These are phyloP conservation scores for Trichoderma semiorbis DNA, from an alignment of 2,329 filamentous ascomycete genomes.

Conservation along the genomic window DNA sequence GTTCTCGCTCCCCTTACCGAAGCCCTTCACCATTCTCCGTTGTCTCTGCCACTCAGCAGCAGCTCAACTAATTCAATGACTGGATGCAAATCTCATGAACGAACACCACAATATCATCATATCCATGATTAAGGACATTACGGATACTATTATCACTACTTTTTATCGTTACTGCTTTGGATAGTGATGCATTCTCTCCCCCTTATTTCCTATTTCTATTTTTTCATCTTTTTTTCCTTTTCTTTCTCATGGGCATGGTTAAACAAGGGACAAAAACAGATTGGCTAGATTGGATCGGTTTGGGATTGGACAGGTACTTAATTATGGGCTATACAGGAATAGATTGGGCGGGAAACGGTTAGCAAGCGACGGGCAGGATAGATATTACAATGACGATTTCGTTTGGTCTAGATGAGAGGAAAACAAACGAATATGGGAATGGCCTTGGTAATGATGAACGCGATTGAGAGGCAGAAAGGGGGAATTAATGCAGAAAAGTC, in stretches of 20 bases:
- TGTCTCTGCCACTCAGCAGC: slow-evolving; percentile 3
- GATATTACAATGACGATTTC: not conserved
- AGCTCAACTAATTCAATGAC: not conserved
- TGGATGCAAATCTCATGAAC: not conserved
- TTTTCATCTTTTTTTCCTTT: not conserved
- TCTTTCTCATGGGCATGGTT: not conserved
- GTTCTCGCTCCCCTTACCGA: slow-evolving; percentile 14
- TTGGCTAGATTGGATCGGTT: not conserved
- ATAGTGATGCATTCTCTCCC: not conserved
- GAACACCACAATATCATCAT: not conserved
- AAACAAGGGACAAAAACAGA: not conserved
- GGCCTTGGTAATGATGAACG: not conserved
- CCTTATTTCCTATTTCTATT: not conserved
- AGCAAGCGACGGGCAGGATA: not conserved
- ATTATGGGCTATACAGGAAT: slow-evolving; percentile 3
- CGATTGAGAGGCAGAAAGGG: not conserved
- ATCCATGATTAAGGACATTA: slow-evolving; percentile 1
- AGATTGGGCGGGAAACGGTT: not conserved
- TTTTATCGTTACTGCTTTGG: not conserved
- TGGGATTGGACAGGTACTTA: not conserved
- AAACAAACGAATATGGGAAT: not conserved
- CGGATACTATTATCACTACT: not conserved
- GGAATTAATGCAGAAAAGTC: not conserved
- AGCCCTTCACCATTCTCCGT: slow-evolving; percentile 13
- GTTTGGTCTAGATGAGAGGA: not conserved